Evolutionary conservation across 768 basidiomycete genomes (phyloP), one percentile per base, ranked within the genome.

Genomic region (Rhodosporidiobolus sp.): DNA sequence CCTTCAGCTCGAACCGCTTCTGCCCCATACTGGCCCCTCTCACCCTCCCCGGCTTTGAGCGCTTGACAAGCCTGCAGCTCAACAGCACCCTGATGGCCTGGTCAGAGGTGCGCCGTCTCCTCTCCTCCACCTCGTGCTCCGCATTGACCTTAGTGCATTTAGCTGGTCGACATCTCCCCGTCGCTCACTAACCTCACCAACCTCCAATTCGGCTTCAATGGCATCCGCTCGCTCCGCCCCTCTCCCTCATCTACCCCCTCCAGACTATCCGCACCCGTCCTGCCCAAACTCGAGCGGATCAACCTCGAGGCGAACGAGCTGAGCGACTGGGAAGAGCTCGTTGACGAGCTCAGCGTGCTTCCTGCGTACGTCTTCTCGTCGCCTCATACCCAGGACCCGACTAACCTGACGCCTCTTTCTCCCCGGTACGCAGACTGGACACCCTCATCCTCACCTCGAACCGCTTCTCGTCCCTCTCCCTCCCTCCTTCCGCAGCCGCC

Each of bases 121-220:
- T 19, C 19, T 11, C 24, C 52, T 28, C 9, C n/a, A 30, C 35
- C 52, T 16, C 28, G n/a, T 30, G 17, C 38, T 1, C 28, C 45
- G 48, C 17, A 53, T 46, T 24, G 6, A 26, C 0, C 24, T 12
- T 14, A 7, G 38, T 34, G 11, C 52, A 59, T 38, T 5, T 63
- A 74, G 70, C 81, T 83, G 72, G 70, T 75, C n/a, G 80, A 87
- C 59, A 43, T 76, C 1, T 43, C 73, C 0, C 59, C 70, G 4
- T 73, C 72, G 5, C 69, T 81, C 9, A 64, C 74, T 1, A 59
- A 65, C 16, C 72, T 81, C 22, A 65, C 49, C 30, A 55, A 73
- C 6, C 82, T 91, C 22, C 90, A 93, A 81, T 79, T 90, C 75
- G 91, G 90, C 19, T 86, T 88, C 81, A 93, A 93, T 78, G 77